Evolutionary conservation across 805 yeast species (phyloP), one percentile per base, ranked within the genome.

Genomic region (Metschnikowia orientalis): DNA sequence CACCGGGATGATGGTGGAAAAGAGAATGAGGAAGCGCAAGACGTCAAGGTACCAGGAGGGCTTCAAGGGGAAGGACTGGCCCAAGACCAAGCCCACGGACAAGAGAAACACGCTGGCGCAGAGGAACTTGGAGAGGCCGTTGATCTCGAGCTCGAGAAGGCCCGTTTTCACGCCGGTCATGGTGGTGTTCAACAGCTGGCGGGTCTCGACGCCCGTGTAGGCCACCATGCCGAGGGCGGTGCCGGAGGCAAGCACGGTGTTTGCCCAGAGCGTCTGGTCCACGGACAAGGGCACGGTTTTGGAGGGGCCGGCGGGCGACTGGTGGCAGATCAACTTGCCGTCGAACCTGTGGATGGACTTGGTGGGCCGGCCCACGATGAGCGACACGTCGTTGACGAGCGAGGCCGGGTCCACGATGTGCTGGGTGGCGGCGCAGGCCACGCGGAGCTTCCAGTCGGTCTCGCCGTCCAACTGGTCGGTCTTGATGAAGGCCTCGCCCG

Each of bases 391-490:
- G 37, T 73, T 70, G 19, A 67, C 66, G 31, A 83, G 53, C 28
- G 73, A 75, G 30, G 66, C 63, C n/a, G 71, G 60, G 8, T 74
- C 57, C 2, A 46, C 30, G 26, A 75, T 45, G 17, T 29, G 18
- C 53, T 90, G 97, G 1, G 96, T 85, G 18, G 78, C 50, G 8
- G 79, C 71, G 29, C 80, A 72, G 0, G 96, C 92, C 23, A 85
- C 62, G 48, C 98, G 69, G 35, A 92, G 67, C 56, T 92, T 92
- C 99, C 99, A 92, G 61, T 92, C 99, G 5, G 99, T 92, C 58
- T 92, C 99, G 53, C 99, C 99, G 58, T 92, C 99, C 31, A 92
- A 67, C 61, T 92, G 99, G 63, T 92, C 99, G 1, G 99, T 92
- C 50, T 95, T 84, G 44, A 92, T 85, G 50, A 94, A 92, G 2